Conservation (phyloP, 441 rosid species). For the Metrosideros polymorpha region DNA sequence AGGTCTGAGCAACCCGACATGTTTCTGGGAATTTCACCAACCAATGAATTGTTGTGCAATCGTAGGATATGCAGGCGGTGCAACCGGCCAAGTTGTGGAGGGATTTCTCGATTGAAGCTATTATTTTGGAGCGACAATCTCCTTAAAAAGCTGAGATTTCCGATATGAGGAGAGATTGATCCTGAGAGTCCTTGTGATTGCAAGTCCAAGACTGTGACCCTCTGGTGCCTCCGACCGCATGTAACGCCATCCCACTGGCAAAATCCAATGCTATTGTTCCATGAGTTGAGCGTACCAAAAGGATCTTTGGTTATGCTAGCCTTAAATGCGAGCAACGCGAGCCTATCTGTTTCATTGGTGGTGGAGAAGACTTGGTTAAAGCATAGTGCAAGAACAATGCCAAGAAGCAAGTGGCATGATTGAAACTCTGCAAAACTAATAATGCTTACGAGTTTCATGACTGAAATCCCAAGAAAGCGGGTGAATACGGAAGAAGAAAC, state of each 20-base stretch:
- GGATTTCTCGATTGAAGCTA: neutral
- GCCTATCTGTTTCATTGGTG: neutral
- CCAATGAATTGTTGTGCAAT: neutral
- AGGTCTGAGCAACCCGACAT: neutral
- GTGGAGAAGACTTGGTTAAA: neutral
- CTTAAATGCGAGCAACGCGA: neutral
- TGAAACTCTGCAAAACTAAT: neutral
- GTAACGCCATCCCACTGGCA: slow-evolving; percentile 6
- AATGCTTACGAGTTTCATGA: neutral
- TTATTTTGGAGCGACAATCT: neutral
- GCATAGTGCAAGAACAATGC: neutral
- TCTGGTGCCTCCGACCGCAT: neutral
- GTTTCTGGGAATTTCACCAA: slow-evolving; percentile 1
- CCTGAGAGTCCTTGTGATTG: neutral
- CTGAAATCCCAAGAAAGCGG: neutral
- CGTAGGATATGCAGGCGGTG: neutral
- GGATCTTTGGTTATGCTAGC: neutral
- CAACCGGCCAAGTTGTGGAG: neutral
- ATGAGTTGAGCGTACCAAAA: neutral
- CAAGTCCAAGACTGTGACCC: slow-evolving; percentile 1
- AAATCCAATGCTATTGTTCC: slow-evolving; percentile 1
- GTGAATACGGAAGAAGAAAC: neutral
- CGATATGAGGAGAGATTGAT: slow-evolving; percentile 7
- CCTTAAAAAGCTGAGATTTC: slow-evolving; percentile 10
- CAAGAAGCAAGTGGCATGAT: neutral